Conservation (phyloP, 2,329 filamentous ascomycete genomes). For the Paradendryphiella salina region DNA sequence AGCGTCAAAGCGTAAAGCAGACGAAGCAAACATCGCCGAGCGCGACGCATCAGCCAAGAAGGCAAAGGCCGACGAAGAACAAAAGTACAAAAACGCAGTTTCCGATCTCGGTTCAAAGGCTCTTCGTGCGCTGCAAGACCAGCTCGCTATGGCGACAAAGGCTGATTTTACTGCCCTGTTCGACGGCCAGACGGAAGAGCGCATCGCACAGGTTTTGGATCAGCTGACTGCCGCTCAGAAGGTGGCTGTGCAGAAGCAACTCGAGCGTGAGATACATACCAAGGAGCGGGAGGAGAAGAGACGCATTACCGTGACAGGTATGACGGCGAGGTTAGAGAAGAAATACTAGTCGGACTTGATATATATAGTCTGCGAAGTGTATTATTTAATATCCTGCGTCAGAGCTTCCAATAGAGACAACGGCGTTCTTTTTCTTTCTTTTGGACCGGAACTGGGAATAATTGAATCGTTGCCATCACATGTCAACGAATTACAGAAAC, state of each 20-base stretch:
- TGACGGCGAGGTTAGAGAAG: slow-evolving; percentile 43
- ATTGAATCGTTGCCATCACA: too few species aligned
- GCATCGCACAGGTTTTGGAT: slow-evolving; percentile 39
- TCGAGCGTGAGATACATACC: slow-evolving; percentile 29
- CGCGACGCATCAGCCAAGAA: slow-evolving; percentile 42
- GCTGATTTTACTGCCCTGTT: slow-evolving; percentile 40
- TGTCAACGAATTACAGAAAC: too few species aligned
- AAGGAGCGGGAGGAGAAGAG: slow-evolving; percentile 19
- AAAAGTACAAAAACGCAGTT: slow-evolving; percentile 31
- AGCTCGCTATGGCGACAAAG: slow-evolving; percentile 46
- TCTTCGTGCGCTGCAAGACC: slow-evolving; percentile 46
- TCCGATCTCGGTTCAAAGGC: slow-evolving; percentile 43
- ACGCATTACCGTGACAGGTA: slow-evolving; percentile 33
- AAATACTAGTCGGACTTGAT: slow-evolving; percentile 23
- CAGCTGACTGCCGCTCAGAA: slow-evolving; percentile 44
- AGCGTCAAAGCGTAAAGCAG: slow-evolving; percentile 46
- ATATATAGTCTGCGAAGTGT: background rate
- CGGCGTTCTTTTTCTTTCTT: background rate
- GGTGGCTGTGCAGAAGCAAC: slow-evolving; percentile 23
- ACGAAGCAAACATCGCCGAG: slow-evolving; percentile 36
- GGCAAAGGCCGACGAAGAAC: slow-evolving; percentile 35
- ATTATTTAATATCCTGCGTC: slow-evolving; percentile 5
- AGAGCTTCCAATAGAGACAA: background rate
- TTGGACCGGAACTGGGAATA: background rate
- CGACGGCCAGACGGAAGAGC: slow-evolving; percentile 25